A percentile compares a stretch with the other conserved stretches of the same genome.
phyloP scores from a whole-genome alignment of 257 asterid species.

The Nicotiana tabacum region DNA sequence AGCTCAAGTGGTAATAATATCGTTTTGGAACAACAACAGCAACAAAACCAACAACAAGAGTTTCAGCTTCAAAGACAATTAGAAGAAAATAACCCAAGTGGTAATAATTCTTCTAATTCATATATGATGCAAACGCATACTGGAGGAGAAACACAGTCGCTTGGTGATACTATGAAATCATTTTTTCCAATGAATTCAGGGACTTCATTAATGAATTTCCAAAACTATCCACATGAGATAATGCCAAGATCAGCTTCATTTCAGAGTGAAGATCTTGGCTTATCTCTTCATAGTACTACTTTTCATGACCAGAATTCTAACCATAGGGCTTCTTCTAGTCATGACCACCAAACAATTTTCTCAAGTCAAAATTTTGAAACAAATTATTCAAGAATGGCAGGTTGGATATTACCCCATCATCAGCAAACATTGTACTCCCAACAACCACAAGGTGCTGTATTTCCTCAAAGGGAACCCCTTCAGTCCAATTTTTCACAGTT shows the following conservation, averaged over 20 bases:
- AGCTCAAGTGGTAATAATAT: too few relatives aligned
- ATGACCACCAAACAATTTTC: neutral
- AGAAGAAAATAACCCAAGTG: conserved; percentile 7
- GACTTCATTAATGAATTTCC: conserved; percentile 63
- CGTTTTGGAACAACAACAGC: conserved; percentile 1
- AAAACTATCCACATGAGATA: conserved; percentile 47
- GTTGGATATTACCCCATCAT: neutral
- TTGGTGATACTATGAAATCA: conserved; percentile 82
- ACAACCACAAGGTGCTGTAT: conserved; percentile 38
- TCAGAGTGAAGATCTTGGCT: conserved; percentile 58
- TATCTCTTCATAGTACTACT: conserved; percentile 8
- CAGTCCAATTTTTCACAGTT: conserved; percentile 99
- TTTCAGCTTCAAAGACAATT: neutral
- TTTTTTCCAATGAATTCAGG: conserved; percentile 72
- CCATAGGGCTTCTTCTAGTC: neutral
- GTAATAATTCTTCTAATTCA: neutral
- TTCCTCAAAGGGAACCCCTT: conserved; percentile 99
- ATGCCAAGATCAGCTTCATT: conserved; percentile 38
- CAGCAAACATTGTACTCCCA: conserved; percentile 28
- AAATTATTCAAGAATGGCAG: conserved; percentile 7
- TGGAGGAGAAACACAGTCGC: conserved; percentile 44
- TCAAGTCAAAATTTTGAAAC: conserved; percentile 8
- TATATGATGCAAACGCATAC: neutral
- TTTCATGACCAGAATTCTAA: neutral
- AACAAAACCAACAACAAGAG: neutral